Conservation (phyloP, 2,329 filamentous ascomycete genomes). For the Penicillium sp. region DNA sequence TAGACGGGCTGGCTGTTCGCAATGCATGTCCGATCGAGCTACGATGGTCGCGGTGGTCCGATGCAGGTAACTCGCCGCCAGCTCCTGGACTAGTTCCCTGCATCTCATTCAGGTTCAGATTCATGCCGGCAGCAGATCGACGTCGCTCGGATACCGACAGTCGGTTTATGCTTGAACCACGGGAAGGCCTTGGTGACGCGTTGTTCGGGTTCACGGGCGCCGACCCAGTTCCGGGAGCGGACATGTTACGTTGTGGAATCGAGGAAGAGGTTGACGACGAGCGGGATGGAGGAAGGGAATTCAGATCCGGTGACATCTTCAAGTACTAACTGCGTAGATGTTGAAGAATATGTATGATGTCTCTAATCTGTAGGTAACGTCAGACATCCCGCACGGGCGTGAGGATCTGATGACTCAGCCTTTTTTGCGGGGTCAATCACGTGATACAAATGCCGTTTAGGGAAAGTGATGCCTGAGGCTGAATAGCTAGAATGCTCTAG, state of each 20-base stretch:
- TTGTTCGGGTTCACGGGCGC: constrained; percentile 46
- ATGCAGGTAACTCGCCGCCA: constrained; percentile 30
- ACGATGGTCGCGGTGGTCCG: constrained; percentile 28
- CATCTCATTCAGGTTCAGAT: constrained; percentile 34
- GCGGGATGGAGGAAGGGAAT: constrained; percentile 56
- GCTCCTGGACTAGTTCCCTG: not conserved
- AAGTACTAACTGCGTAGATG: not conserved
- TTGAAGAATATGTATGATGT: constrained; percentile 1
- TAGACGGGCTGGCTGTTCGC: constrained; percentile 38
- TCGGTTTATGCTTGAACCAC: constrained; percentile 28
- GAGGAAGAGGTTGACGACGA: constrained; percentile 35
- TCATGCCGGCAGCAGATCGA: constrained; percentile 36
- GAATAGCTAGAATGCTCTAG: not conserved
- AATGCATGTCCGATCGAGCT: constrained; percentile 34
- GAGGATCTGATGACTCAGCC: constrained; percentile 10
- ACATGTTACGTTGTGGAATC: constrained; percentile 25
- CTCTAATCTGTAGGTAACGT: constrained; percentile 8
- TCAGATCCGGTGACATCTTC: constrained; percentile 63
- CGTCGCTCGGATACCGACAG: constrained; percentile 37
- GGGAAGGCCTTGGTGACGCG: constrained; percentile 36
- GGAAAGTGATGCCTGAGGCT: not conserved
- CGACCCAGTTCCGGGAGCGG: constrained; percentile 38
- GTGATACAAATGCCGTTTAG: not conserved
- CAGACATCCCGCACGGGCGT: not conserved
- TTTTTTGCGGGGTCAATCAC: constrained; percentile 8